phyloP scores from a whole-genome alignment of 2,329 filamentous ascomycete species.

The Cytospora mali region DNA sequence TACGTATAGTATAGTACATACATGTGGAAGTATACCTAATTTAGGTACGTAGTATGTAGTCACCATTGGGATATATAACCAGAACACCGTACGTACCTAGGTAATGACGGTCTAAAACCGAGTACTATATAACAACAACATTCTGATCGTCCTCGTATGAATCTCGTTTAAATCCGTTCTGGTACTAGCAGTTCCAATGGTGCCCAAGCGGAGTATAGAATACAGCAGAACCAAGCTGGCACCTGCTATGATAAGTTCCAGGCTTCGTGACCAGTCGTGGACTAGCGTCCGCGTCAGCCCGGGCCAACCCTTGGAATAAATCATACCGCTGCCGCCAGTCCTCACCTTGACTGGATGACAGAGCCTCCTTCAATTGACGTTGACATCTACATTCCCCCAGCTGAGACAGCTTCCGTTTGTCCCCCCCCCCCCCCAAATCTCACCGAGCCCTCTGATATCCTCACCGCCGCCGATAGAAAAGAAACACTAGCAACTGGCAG shows the following conservation, averaged over 20 bases:
- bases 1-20: too few species aligned
- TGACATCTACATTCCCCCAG: background rate
- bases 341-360: background rate
- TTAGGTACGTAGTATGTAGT: too few species aligned
- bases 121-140: background rate
- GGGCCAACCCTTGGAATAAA: background rate
- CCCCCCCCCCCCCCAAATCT: too few species aligned
- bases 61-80: too few species aligned
- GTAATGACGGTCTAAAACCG: too few species aligned
- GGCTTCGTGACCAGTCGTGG: background rate
- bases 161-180: background rate
- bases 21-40: too few species aligned
- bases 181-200: conserved; percentile 4
- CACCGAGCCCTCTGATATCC: background rate
- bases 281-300: background rate
- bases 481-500: background rate
- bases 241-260: background rate
- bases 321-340: background rate
- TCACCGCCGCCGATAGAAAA: background rate
- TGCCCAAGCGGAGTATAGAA: conserved; percentile 26
- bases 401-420: background rate
- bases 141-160: background rate
- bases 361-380: background rate
- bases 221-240: conserved; percentile 1
- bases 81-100: too few species aligned